A percentile compares a stretch with the other conserved stretches of the same genome.
Evolutionary conservation across 2,329 filamentous ascomycete genomes (phyloP).

Genomic region (Penicillium sp.): DNA sequence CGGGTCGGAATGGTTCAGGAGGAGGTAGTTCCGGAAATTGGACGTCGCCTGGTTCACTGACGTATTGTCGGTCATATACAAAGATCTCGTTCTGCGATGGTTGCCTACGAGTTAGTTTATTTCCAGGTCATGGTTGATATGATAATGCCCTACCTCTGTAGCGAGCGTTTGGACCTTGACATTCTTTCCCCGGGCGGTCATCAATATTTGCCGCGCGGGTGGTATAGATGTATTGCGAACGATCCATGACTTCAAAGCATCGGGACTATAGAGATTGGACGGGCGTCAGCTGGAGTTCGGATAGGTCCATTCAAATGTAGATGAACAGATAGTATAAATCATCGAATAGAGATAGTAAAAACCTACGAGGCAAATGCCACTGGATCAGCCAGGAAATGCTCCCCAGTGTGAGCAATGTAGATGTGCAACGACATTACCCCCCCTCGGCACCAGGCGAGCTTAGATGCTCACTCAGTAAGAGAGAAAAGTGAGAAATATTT

Average conservation of each 20-base stretch:
- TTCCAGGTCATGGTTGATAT: not conserved
- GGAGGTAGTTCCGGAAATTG: slow-evolving; percentile 54
- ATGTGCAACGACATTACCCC: slow-evolving; percentile 81
- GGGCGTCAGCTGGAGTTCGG: slow-evolving; percentile 19
- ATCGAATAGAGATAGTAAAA: not conserved
- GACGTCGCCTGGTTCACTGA: slow-evolving; percentile 45
- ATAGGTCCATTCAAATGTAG: slow-evolving; percentile 1
- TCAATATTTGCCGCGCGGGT: slow-evolving; percentile 74
- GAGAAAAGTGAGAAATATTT: slow-evolving; percentile 18
- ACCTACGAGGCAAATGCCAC: slow-evolving; percentile 70
- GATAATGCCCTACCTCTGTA: slow-evolving; percentile 61
- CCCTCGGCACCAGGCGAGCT: slow-evolving; percentile 34
- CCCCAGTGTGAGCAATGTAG: slow-evolving; percentile 89
- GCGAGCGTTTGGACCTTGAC: slow-evolving; percentile 77
- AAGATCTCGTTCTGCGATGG: slow-evolving; percentile 73
- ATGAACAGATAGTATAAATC: not conserved
- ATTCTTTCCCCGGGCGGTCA: slow-evolving; percentile 80
- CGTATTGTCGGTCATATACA: slow-evolving; percentile 80
- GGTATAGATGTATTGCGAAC: slow-evolving; percentile 71
- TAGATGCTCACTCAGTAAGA: slow-evolving; percentile 24
- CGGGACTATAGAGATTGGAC: slow-evolving; percentile 57
- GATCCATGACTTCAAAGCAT: slow-evolving; percentile 81
- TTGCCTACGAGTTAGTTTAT: not conserved
- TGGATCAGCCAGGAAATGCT: slow-evolving; percentile 75
- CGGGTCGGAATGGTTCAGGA: slow-evolving; percentile 58